Base-by-base conservation (phyloP, 495 filamentous ascomycete species). In the Penicillium salamii region DNA sequence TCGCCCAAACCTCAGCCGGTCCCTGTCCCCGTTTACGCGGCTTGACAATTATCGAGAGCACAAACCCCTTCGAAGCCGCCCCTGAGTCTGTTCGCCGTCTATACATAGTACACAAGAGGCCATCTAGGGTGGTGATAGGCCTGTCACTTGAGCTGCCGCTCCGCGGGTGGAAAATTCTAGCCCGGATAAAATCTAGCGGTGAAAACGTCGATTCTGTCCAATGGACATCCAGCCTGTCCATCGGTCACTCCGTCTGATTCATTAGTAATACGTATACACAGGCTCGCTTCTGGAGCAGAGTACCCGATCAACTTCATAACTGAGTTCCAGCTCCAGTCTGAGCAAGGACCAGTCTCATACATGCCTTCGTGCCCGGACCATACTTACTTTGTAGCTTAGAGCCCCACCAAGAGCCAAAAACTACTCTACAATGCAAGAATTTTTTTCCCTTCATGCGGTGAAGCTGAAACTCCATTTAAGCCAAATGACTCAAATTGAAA, bases 151-250 rank as follows among this genome's bases (percentile, higher is more conserved):
- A 35, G 46, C 46, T 29, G 43, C 43, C 34, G 21, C 5, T 46
- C 21, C 31, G 32, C 32, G 26, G 34, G 36, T 40, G 36, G 26
- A 12, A 13, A 40, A 48, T 11, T 39, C n/a, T 40, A 17, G n/a
- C 46, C 29, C 42, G 41, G 42, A 36, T 54, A 29, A 36, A 28
- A 53, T 60, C 53, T 63, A 51, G 60, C 60, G 60, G 60, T 63
- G 60, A 58, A 55, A 58, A 45, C 23, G 29, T 46, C 35, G 45
- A 41, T 14, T 41, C 28, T 34, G 41, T 54, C 60, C 60, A 63
- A 63, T 63, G 18, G 54, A 50, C 49, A 57, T 44, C 46, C 36
- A 49, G 41, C 23, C 38, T 21, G 32, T 32, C 28, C 49, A 31
- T 49, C 49, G 49, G 53, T 32, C 46, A 39, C 26, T 19, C 45